Base-by-base conservation (phyloP, 371 early-diverging fungal species). In the Mucor mucedo region DNA sequence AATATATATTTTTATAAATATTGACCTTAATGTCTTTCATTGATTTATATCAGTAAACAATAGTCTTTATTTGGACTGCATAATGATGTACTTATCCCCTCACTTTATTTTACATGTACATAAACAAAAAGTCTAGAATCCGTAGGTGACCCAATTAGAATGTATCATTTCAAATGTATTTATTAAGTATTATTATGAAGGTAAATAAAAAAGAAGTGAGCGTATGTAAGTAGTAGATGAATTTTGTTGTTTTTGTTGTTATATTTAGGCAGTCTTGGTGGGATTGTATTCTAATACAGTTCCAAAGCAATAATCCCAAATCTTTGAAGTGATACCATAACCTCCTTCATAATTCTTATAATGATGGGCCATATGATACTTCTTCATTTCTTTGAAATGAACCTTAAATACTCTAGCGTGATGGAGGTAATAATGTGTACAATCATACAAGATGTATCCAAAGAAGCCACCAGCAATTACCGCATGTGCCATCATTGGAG, bases 291-390 rank as follows among this genome's bases (percentile, higher is more conserved):
- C 30, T 35, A 88, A 66, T 13, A 79, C 67, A 3, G 95, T 94
- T 33, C 84, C 83, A 75, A 95, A 94, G 33, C 93, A 83, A 63
- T 85, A 79, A 79, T 97, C 98, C 95, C 95, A 95, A 47, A 96
- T 52, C 75, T 93, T 94, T 68, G 90, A 89, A 38, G 97, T 96
- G 69, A 98, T 96, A 13, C 98, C 98, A 70, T 88, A 98, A 3
- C 96, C 97, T 11, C 83, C 69, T 55, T 94, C 85, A 62, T 86
- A 89, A 70, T 95, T 83, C 79, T 93, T 89, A 84, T 98, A 97
- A 70, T 98, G 98, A 69, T 98, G 98, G 32, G 92, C 94, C 60
- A 98, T 73, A 68, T 98, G 98, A 68, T 95, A 98, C 32, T 91
- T 83, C 69, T 97, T 98, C 90, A 98, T 92, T 60, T 89, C 89